Conservation (phyloP, 1,284 basidiomycete species). For the Macrocystidia cucumis region DNA sequence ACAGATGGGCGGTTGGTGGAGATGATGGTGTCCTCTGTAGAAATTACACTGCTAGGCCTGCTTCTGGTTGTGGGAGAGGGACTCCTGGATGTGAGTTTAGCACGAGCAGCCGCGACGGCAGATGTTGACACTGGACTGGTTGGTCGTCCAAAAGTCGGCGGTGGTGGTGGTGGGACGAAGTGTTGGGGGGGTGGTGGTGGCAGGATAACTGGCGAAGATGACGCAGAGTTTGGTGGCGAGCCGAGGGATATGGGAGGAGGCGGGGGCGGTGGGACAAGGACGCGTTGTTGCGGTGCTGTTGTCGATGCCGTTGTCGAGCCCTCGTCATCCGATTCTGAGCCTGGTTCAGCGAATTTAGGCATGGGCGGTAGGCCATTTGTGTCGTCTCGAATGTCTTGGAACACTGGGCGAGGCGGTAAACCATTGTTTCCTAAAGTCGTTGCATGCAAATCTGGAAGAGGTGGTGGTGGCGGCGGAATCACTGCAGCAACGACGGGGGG, state of each 20-base stretch:
- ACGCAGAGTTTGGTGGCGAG: conserved; percentile 24
- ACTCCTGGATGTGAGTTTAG: too few relatives aligned
- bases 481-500: conserved; percentile 11
- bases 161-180: conserved; percentile 16
- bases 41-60: too few relatives aligned
- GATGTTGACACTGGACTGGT: conserved; percentile 21
- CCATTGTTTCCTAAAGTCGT: too few relatives aligned
- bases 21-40: too few relatives aligned
- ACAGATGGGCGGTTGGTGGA: conserved; percentile 23
- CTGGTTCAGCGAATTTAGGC: too few relatives aligned
- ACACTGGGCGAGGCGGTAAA: too few relatives aligned
- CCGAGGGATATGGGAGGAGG: conserved; percentile 14
- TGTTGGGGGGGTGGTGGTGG: conserved; percentile 24
- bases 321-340: too few relatives aligned
- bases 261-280: conserved; percentile 17
- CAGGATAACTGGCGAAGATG: conserved; percentile 18
- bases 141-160: too few relatives aligned
- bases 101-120: too few relatives aligned
- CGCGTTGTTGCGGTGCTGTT: not conserved
- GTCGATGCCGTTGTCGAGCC: not conserved
- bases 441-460: conserved; percentile 8
- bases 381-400: too few relatives aligned
- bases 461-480: conserved; percentile 13
- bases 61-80: too few relatives aligned
- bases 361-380: too few relatives aligned